phyloP scores from a whole-genome alignment of 2,329 filamentous ascomycete genomes.

The Claviceps humidiphila region DNA sequence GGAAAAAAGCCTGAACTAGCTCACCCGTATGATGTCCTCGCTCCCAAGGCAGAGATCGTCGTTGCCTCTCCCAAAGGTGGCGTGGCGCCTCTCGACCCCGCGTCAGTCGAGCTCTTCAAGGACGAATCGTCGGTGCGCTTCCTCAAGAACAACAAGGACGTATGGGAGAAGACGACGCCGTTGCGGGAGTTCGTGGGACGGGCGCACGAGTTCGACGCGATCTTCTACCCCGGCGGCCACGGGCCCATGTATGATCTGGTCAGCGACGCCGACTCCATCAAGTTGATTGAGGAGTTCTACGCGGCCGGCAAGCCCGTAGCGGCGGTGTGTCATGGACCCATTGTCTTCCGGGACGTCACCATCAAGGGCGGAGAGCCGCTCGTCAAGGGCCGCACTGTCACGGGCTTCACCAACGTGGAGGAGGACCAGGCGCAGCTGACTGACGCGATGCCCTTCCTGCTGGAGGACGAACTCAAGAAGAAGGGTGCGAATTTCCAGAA shows the following conservation, averaged over 20 bases:
- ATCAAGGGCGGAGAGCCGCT: conserved; percentile 35
- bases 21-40: conserved; percentile 48
- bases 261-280: conserved; percentile 39
- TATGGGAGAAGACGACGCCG: conserved; percentile 52
- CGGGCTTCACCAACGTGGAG: conserved; percentile 49
- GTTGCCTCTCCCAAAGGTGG: conserved; percentile 52
- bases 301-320: conserved; percentile 47
- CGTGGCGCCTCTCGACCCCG: conserved; percentile 45
- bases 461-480: conserved; percentile 41
- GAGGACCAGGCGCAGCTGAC: conserved; percentile 32
- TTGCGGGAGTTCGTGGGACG: conserved; percentile 43
- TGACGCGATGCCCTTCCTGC: conserved; percentile 43
- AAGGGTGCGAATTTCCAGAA: conserved; percentile 43
- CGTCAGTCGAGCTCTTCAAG: conserved; percentile 41
- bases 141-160: conserved; percentile 36
- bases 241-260: conserved; percentile 57
- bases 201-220: conserved; percentile 47
- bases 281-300: conserved; percentile 50
- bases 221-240: conserved; percentile 46
- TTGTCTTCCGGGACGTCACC: conserved; percentile 46
- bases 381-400: conserved; percentile 42
- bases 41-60: conserved; percentile 38
- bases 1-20: conserved; percentile 42
- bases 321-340: conserved; percentile 58
- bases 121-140: conserved; percentile 43